Percentiles rank a stretch among this genome's conserved stretches.
Evolutionary conservation across 2,329 filamentous ascomycete genomes (phyloP).

Genomic region (Lasiodiplodia gonubiensis): DNA sequence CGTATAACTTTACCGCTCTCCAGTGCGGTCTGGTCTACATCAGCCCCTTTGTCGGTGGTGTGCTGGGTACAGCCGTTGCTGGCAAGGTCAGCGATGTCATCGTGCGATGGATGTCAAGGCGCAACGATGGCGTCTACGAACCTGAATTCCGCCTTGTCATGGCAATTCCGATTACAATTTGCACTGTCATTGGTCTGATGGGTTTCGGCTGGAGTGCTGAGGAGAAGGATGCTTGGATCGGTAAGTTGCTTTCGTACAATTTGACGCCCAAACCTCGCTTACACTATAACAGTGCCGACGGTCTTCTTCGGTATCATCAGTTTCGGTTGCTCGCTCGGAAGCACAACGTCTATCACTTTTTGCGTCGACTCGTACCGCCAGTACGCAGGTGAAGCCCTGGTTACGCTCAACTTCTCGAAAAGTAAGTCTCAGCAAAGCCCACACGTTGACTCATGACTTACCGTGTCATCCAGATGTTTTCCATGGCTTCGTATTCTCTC

Average conservation of each 20-base stretch:
- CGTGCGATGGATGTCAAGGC: slow-evolving; percentile 78
- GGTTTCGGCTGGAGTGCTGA: slow-evolving; percentile 94
- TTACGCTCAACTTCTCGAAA: slow-evolving; percentile 93
- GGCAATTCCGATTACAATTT: slow-evolving; percentile 78
- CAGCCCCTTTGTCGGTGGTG: slow-evolving; percentile 84
- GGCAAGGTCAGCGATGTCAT: slow-evolving; percentile 87
- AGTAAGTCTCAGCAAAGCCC: slow-evolving; percentile 54
- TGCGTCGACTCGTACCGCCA: slow-evolving; percentile 91
- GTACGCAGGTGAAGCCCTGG: slow-evolving; percentile 91
- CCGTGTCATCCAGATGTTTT: slow-evolving; percentile 66
- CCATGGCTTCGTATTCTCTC: slow-evolving; percentile 84
- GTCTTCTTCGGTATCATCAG: slow-evolving; percentile 91
- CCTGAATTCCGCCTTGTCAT: slow-evolving; percentile 92
- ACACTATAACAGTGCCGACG: slow-evolving; percentile 68
- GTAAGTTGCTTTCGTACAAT: background rate
- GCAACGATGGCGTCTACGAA: slow-evolving; percentile 93
- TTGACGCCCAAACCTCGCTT: background rate
- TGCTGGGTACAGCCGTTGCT: slow-evolving; percentile 89
- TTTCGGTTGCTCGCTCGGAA: slow-evolving; percentile 89
- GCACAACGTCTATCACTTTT: slow-evolving; percentile 91
- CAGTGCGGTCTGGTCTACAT: slow-evolving; percentile 87
- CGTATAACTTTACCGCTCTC: slow-evolving; percentile 81
- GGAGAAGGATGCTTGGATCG: slow-evolving; percentile 76
- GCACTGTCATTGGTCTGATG: slow-evolving; percentile 85
- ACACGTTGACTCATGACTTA: background rate